Base-by-base conservation (phyloP, 2,329 filamentous ascomycete species). In the Talaromyces marneffei region DNA sequence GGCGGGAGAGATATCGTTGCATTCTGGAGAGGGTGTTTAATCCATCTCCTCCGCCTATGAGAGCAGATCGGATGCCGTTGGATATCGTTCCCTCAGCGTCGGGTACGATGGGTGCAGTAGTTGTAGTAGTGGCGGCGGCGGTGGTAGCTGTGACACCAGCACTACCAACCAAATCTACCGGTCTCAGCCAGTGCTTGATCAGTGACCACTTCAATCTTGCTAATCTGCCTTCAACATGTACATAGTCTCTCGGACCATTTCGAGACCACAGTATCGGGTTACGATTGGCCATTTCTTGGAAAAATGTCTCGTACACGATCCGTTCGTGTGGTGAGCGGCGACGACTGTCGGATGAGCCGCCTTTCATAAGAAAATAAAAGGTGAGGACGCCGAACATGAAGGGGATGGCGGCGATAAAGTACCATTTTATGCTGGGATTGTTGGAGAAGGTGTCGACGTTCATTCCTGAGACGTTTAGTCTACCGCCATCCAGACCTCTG, bases 301-400 rank as follows among this genome's bases (percentile, higher is more conserved):
- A 83, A 14, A 83, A 75, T 4, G 74, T 69, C 65, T 83, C 80
- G 66, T 83, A 83, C 23, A 81, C 73, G 35, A 80, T 80, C 14
- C 81, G 72, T 42, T 78, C 75, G 50, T 79, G 76, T 0, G 78
- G 77, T 7, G 78, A 76, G 62, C 79, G 77, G 46, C 75, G 72
- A 40, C 73, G 71, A 7, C 71, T 69, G 10, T 77, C 72, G 3
- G 80, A 70, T 23, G 62, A 60, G 18, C 70, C 69, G 68, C 80
- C 77, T 65, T 82, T 82, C 56, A 81, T 72, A 37, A 72, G 67
- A 65, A 79, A 82, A 77, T 80, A 82, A 20, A 76, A 65, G 5
- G 77, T 60, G 5, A 83, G 63, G 27, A 83, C 76, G 23, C 77
- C 61, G 14, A 76, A 29, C 70, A 82, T 78, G 57, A 83, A 74